phyloP scores from a whole-genome alignment of 129 eudicot species.

The Escallonia herrerae region DNA sequence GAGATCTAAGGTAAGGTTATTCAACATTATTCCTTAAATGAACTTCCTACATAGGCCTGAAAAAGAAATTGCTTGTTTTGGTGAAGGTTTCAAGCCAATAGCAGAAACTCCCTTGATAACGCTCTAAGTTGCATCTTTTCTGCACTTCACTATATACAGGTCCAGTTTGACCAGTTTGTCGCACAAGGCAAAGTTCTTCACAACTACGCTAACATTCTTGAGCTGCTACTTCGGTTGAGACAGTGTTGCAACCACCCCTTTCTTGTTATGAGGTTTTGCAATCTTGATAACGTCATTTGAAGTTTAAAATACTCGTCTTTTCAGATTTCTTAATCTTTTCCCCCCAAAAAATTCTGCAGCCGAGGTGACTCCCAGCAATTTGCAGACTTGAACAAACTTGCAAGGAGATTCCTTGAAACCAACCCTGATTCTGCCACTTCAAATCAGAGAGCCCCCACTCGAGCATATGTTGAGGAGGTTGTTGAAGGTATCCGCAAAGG shows the following conservation, averaged over 20 bases:
- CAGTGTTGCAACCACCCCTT: conserved; percentile 93
- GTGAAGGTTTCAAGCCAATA: not conserved
- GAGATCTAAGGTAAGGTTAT: conserved; percentile 66
- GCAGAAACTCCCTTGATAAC: not conserved
- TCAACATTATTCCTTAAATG: no score
- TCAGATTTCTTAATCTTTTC: no score
- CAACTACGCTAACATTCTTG: conserved; percentile 84
- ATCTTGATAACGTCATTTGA: not conserved
- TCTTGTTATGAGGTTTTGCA: conserved; percentile 70
- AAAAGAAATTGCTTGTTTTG: not conserved
- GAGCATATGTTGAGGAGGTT: conserved; percentile 79
- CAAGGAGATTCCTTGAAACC: conserved; percentile 44
- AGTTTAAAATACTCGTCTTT: not conserved
- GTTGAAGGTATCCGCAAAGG: conserved; percentile 57
- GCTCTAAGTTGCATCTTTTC: not conserved
- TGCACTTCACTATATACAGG: conserved; percentile 33
- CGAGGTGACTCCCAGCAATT: conserved; percentile 56
- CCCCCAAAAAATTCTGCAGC: conserved; percentile 18
- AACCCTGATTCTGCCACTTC: conserved; percentile 21
- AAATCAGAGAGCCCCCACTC: conserved; percentile 35
- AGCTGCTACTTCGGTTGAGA: conserved; percentile 72
- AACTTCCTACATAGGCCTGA: not conserved
- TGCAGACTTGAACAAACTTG: conserved; percentile 59
- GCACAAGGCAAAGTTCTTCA: conserved; percentile 95
- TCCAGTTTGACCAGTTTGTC: conserved; percentile 79